phyloP scores from a whole-genome alignment of 306 rosid species.

The Crotalaria pallida region DNA sequence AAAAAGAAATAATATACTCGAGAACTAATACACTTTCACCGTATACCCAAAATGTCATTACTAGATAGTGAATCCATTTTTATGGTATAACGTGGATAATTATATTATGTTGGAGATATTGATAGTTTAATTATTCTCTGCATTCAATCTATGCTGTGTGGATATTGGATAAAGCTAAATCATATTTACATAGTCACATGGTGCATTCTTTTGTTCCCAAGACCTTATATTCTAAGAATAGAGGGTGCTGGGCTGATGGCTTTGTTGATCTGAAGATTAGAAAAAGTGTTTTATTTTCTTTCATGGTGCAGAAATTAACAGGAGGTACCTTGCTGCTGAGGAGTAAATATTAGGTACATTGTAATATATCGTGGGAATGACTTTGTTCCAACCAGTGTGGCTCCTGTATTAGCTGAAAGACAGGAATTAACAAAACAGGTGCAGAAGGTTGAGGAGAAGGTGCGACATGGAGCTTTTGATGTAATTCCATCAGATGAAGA shows the following conservation, averaged over 20 bases:
- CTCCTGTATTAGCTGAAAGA: conserved; percentile 74
- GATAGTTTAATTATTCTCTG: background rate
- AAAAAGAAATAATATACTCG: background rate
- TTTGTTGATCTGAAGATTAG: conserved; percentile 9
- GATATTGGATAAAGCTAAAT: too few species aligned
- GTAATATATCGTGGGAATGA: conserved; percentile 93
- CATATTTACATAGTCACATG: too few species aligned
- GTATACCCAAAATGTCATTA: background rate
- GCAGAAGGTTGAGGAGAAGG: conserved; percentile 77
- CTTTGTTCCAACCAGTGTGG: conserved; percentile 80
- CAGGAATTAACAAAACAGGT: conserved; percentile 61
- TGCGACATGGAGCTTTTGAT: conserved; percentile 36
- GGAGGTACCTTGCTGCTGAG: conserved; percentile 90
- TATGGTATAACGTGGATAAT: background rate
- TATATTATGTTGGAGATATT: background rate
- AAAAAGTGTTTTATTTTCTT: conserved; percentile 3
- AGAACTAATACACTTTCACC: background rate
- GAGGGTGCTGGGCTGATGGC: background rate
- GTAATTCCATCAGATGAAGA: conserved; percentile 35
- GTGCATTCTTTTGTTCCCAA: background rate
- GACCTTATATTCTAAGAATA: conserved; percentile 1
- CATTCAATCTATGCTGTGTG: background rate
- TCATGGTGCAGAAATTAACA: conserved; percentile 65
- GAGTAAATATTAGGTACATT: conserved; percentile 81
- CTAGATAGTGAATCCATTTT: background rate